Base-by-base conservation (phyloP, 78 protist genomes). In the Dictyostelium brefeldianum region DNA sequence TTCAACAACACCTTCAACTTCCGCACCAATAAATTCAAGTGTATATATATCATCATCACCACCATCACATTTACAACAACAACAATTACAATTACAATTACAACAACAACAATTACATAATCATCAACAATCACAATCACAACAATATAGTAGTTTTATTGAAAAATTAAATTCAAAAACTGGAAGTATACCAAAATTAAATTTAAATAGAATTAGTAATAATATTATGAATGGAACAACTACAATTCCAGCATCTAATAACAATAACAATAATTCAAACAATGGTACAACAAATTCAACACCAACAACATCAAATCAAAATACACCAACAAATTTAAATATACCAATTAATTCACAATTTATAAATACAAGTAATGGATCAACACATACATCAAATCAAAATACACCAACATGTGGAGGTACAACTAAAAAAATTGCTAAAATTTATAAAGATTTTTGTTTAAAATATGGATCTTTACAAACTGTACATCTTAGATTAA, bases 381-480 rank as follows among this genome's bases (percentile, higher is more conserved):
- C 43, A n/a, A n/a, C n/a, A n/a, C n/a, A n/a, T n/a, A n/a, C n/a
- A n/a, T n/a, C n/a, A 36, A 36, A 36, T 36, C 71, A 71, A 79
- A 25, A 17, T 75, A 20, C 81, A 65, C 73, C 73, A 57, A 29
- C 83, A 29, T 36, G 43, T 36, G 43, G 43, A 3, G 22, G 80
- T 48, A 2, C 84, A 29, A 62, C 78, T 1, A 77, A 67, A 36
- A 56, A 20, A 64, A 70, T 57, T 43, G 70, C 29, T 8, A 56
- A 87, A 77, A 25, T 87, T 3, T 87, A 70, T 62, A 87, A 50
- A 50, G 93, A 87, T 14, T 87, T 87, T 62, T 87, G 84, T 65
- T n/a, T n/a, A 11, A 74, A 65, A 50, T 87, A 87, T 64, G n/a
- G 79, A 1, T 31, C n/a, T 4, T 36, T 77, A 47, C 79, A 56